phyloP scores from a whole-genome alignment of 2,329 filamentous ascomycete species.

The Sarocladium oryzae region DNA sequence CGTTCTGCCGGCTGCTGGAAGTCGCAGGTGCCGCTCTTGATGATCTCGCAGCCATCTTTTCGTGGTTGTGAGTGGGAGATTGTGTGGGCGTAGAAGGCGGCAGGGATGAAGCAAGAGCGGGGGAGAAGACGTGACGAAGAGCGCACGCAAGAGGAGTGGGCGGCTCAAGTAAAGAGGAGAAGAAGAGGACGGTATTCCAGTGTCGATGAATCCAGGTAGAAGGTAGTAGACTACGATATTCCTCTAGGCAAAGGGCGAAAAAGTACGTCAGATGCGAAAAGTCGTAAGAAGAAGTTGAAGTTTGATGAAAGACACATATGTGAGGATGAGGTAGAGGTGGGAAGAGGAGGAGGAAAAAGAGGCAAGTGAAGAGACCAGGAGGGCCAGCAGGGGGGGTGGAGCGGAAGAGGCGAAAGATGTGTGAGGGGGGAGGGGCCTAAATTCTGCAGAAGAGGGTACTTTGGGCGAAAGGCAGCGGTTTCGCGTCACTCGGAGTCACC shows the following conservation, averaged over 20 bases:
- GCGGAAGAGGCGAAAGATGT: neutral
- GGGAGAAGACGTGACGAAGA: no score
- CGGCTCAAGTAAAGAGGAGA: constrained; percentile 10
- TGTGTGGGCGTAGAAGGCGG: constrained; percentile 4
- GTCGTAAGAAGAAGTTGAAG: constrained; percentile 6
- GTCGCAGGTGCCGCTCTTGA: constrained; percentile 14
- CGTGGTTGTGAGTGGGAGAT: constrained; percentile 21
- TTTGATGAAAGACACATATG: constrained; percentile 9
- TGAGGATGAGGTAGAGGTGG: neutral
- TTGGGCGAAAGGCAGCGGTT: no score
- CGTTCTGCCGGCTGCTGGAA: constrained; percentile 55
- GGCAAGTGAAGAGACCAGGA: neutral
- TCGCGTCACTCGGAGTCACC: no score
- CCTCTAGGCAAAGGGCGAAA: constrained; percentile 9
- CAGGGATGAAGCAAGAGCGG: neutral
- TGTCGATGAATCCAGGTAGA: constrained; percentile 11
- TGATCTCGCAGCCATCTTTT: constrained; percentile 28
- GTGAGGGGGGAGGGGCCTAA: constrained; percentile 8
- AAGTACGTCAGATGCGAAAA: constrained; percentile 10
- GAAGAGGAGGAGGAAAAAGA: constrained; percentile 9
- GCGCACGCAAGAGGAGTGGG: no score
- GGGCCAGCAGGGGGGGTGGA: neutral
- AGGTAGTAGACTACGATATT: neutral
- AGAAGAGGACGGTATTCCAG: constrained; percentile 13
- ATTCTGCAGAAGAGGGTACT: constrained; percentile 7